Percentiles rank a stretch among this genome's conserved stretches.
Evolutionary conservation across 441 rosid genomes (phyloP).

Genomic region (Gossypium schwendimanii): DNA sequence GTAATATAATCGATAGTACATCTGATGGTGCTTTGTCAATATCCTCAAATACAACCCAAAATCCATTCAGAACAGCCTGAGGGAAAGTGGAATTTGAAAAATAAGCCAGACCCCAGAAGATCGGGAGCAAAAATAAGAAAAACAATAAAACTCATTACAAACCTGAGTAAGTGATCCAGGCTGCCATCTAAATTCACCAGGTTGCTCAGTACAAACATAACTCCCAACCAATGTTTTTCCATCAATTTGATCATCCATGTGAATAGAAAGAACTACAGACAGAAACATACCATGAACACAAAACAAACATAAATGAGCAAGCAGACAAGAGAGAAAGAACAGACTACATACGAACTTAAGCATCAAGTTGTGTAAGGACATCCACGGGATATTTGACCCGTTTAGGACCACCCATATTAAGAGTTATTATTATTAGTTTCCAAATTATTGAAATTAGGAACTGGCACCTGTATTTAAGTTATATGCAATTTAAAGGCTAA

Average conservation of each 20-base stretch:
- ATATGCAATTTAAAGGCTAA: not conserved
- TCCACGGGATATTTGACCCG: not conserved
- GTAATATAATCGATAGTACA: conserved; percentile 74
- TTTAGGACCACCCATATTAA: not conserved
- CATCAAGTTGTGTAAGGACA: not conserved
- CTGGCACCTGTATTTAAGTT: not conserved
- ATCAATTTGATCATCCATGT: conserved; percentile 98
- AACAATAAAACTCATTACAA: conserved; percentile 18
- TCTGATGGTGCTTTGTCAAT: conserved; percentile 93
- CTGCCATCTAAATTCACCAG: conserved; percentile 98
- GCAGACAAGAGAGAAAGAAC: not conserved
- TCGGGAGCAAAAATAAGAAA: conserved; percentile 8
- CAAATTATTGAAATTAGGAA: not conserved
- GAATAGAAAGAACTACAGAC: conserved; percentile 61
- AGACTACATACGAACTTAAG: not conserved
- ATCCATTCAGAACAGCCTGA: conserved; percentile 77
- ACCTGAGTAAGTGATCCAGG: conserved; percentile 98
- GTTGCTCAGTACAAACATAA: conserved; percentile 89
- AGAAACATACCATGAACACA: not conserved
- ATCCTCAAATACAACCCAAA: conserved; percentile 95
- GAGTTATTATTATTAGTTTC: not conserved
- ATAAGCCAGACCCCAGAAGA: not conserved
- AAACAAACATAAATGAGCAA: conserved; percentile 13
- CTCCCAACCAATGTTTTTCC: conserved; percentile 90
- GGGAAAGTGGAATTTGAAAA: conserved; percentile 13